Evolutionary conservation across 1,284 basidiomycete species (phyloP).

Genomic region (Anthracocystis setariae): DNA sequence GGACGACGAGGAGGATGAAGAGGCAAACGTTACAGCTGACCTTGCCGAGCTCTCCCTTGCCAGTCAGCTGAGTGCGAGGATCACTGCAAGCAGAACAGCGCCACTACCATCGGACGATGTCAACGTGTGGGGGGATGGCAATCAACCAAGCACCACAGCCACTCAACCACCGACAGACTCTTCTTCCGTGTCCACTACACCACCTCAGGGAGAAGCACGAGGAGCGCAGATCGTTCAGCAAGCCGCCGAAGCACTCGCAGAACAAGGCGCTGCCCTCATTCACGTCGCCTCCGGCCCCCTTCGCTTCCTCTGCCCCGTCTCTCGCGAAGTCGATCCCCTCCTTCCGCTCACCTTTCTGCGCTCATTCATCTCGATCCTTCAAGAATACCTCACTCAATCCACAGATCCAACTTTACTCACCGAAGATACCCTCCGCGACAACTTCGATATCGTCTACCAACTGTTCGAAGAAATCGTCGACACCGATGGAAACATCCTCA

Average conservation of each 20-base stretch:
- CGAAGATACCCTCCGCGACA: constrained; percentile 59
- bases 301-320: constrained; percentile 81
- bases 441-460: constrained; percentile 65
- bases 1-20: constrained; percentile 23
- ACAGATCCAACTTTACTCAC: constrained; percentile 48
- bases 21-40: constrained; percentile 22
- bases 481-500: constrained; percentile 61
- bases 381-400: constrained; percentile 57
- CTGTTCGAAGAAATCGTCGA: constrained; percentile 65
- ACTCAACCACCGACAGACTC: not conserved
- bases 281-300: constrained; percentile 80
- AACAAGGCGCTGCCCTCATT: constrained; percentile 74
- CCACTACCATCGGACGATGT: constrained; percentile 20
- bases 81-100: constrained; percentile 19
- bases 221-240: constrained; percentile 26
- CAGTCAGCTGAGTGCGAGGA: constrained; percentile 41
- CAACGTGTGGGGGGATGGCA: constrained; percentile 39
- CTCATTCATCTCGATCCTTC: constrained; percentile 76
- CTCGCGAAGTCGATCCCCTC: constrained; percentile 85
- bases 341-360: constrained; percentile 89
- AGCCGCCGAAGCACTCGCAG: constrained; percentile 50
- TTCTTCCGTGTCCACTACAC: not conserved
- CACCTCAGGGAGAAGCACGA: constrained; percentile 7
- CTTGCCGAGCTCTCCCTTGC: constrained; percentile 39
- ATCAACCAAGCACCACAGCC: not conserved